A percentile compares a stretch with the other conserved stretches of the same genome.
Evolutionary conservation across 1,284 basidiomycete species (phyloP).

Genomic region (Violaceomyces palustris): DNA sequence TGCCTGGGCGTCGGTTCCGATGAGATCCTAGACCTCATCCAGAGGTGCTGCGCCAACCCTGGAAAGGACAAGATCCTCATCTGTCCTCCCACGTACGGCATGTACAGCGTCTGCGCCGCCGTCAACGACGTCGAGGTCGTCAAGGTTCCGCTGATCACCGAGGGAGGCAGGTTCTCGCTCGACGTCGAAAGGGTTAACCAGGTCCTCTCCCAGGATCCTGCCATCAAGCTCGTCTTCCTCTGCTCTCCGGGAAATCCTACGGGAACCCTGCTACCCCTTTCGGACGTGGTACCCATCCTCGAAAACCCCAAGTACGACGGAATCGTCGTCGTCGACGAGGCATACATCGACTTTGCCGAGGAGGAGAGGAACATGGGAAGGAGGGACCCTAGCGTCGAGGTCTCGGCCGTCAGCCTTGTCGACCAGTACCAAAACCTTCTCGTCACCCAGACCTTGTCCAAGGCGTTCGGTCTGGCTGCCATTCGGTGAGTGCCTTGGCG

Average conservation of each 20-base stretch:
- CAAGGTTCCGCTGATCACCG: constrained; percentile 71
- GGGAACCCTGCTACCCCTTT: constrained; percentile 75
- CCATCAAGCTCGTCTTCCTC: constrained; percentile 84
- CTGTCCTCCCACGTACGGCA: constrained; percentile 89
- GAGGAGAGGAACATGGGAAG: constrained; percentile 41
- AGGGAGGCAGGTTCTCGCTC: constrained; percentile 71
- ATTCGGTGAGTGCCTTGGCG: constrained; percentile 64
- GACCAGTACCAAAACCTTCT: constrained; percentile 81
- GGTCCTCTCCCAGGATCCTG: constrained; percentile 32
- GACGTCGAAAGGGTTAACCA: constrained; percentile 47
- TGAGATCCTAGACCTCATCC: constrained; percentile 91
- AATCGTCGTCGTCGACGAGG: constrained; percentile 90
- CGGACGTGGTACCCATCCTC: constrained; percentile 67
- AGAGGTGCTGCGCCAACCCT: constrained; percentile 80
- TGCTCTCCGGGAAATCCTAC: constrained; percentile 98
- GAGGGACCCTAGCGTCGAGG: constrained; percentile 47
- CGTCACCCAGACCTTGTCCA: constrained; percentile 92
- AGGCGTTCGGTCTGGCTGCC: constrained; percentile 90
- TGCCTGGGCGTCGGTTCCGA: constrained; percentile 96
- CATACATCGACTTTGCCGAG: constrained; percentile 86
- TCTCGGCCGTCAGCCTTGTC: constrained; percentile 66
- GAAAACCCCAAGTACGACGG: constrained; percentile 80
- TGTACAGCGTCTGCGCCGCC: constrained; percentile 92
- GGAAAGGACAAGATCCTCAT: constrained; percentile 65
- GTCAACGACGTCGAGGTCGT: constrained; percentile 87